Evolutionary conservation across 2,329 filamentous ascomycete genomes (phyloP).

Genomic region (Dactylellina haptotyla): DNA sequence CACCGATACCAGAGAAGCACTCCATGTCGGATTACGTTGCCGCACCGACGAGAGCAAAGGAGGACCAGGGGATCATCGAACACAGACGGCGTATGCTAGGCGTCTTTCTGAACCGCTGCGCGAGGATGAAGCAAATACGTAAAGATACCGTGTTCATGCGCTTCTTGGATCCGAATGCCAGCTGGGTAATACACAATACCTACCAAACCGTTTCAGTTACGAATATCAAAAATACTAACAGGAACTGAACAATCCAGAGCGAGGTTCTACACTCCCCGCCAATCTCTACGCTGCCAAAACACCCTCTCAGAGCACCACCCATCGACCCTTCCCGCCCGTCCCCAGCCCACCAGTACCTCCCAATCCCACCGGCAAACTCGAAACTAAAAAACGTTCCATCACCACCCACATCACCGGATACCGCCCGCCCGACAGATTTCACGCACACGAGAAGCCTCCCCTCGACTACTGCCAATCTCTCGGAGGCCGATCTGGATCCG

Average conservation of each 20-base stretch:
- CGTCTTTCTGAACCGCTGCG: conserved; percentile 92
- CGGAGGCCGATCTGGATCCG: conserved; percentile 89
- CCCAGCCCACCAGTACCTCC: conserved; percentile 84
- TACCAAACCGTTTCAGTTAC: neutral
- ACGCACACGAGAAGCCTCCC: conserved; percentile 84
- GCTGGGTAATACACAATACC: conserved; percentile 75
- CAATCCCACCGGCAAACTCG: conserved; percentile 83
- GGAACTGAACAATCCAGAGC: conserved; percentile 69
- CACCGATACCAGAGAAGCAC: conserved; percentile 98
- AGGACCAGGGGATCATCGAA: conserved; percentile 96
- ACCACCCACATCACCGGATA: conserved; percentile 61
- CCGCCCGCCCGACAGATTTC: conserved; percentile 59
- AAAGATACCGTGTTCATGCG: conserved; percentile 97
- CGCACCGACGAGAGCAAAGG: conserved; percentile 96
- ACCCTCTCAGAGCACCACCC: conserved; percentile 92
- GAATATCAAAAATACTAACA: conserved; percentile 58
- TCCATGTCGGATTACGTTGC: conserved; percentile 98
- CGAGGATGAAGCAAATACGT: conserved; percentile 88
- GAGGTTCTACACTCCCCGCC: conserved; percentile 95
- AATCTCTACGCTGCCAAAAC: conserved; percentile 89
- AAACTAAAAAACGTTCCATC: conserved; percentile 75
- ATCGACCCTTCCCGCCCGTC: conserved; percentile 93
- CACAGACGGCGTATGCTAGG: conserved; percentile 95
- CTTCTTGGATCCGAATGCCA: conserved; percentile 96
- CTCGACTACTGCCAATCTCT: conserved; percentile 77